phyloP scores from a whole-genome alignment of 768 basidiomycete species.

The Tephrocybe rancida region DNA sequence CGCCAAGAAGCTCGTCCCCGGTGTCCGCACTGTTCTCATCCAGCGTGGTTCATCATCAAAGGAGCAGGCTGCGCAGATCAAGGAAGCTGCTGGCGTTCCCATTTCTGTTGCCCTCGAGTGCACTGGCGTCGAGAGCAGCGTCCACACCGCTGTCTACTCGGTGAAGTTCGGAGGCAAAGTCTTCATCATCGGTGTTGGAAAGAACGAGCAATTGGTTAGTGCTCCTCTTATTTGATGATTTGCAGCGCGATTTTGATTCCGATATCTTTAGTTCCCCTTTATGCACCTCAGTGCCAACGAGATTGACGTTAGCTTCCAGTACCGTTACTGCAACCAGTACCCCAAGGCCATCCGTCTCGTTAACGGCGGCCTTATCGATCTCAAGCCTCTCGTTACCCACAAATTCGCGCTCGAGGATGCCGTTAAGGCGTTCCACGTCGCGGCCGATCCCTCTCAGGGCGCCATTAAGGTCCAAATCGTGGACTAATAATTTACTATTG shows the following conservation, averaged over 20 bases:
- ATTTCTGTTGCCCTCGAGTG: constrained; percentile 63
- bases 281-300: constrained; percentile 75
- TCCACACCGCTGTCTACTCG: constrained; percentile 65
- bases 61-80: constrained; percentile 55
- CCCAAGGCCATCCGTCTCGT: constrained; percentile 85
- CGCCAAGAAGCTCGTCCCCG: constrained; percentile 61
- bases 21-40: constrained; percentile 59
- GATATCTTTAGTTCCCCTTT: constrained; percentile 58
- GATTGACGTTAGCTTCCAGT: constrained; percentile 70
- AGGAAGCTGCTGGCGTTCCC: constrained; percentile 47
- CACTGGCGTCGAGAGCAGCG: constrained; percentile 64
- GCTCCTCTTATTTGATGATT: neutral
- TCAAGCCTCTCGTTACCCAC: constrained; percentile 83
- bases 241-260: neutral
- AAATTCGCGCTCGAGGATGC: constrained; percentile 74
- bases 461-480: constrained; percentile 72
- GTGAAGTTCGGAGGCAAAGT: constrained; percentile 67
- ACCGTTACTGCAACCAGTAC: constrained; percentile 76
- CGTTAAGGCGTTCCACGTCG: constrained; percentile 76
- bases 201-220: constrained; percentile 58
- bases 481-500: constrained; percentile 34
- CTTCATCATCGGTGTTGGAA: constrained; percentile 72
- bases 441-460: constrained; percentile 66
- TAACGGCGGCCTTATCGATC: constrained; percentile 68
- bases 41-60: constrained; percentile 45